A percentile compares a stretch with the other conserved stretches of the same genome.
Evolutionary conservation across 73 alveolate genomes (phyloP).

Genomic region (Blepharisma stoltei): DNA sequence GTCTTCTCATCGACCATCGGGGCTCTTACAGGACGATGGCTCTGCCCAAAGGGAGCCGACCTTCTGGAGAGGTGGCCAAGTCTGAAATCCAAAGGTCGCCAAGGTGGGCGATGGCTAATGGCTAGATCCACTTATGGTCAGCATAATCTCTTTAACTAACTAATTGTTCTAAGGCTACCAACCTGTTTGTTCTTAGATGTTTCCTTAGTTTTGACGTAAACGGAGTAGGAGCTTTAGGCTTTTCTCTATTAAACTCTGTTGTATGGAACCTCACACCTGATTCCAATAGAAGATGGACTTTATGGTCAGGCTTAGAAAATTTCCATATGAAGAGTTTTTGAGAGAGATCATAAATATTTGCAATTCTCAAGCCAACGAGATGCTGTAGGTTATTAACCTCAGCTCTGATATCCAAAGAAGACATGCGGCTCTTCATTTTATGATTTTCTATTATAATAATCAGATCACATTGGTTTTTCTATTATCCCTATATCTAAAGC

Average conservation of each 20-base stretch:
- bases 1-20: too few relatives aligned
- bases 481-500: too few relatives aligned
- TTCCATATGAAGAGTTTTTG: conserved; percentile 69
- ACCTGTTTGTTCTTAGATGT: conserved; percentile 72
- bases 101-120: too few relatives aligned
- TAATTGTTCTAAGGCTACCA: conserved; percentile 58
- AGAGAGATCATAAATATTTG: conserved; percentile 79
- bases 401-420: conserved; percentile 69
- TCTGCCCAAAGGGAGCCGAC: too few relatives aligned
- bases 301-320: conserved; percentile 63
- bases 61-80: too few relatives aligned
- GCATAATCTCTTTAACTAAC: too few relatives aligned
- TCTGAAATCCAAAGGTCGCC: too few relatives aligned
- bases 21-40: too few relatives aligned
- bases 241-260: conserved; percentile 62
- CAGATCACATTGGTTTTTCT: too few relatives aligned
- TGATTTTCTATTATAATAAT: too few relatives aligned
- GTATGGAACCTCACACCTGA: conserved; percentile 78
- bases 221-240: conserved; percentile 73
- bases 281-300: conserved; percentile 67
- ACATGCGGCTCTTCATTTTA: conserved; percentile 59
- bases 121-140: too few relatives aligned
- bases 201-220: conserved; percentile 83
- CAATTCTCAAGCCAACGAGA: conserved; percentile 63
- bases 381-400: conserved; percentile 44